phyloP scores from a whole-genome alignment of 805 yeast species.

The Kuraishia molischiana region DNA sequence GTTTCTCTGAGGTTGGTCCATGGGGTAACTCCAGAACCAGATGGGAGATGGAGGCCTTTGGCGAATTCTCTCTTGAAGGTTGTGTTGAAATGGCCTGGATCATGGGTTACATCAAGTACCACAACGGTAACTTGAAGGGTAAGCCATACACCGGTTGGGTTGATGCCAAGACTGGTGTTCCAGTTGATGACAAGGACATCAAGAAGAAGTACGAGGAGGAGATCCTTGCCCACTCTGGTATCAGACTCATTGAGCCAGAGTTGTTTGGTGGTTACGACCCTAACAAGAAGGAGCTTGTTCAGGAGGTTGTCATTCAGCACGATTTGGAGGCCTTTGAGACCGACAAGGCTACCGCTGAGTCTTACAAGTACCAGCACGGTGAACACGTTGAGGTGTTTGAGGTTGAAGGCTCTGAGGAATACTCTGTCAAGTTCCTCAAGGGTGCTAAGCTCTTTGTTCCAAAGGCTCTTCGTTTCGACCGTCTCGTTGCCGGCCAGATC shows the following conservation, averaged over 20 bases:
- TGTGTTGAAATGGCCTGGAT: conserved; percentile 99
- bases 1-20: conserved; percentile 98
- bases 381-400: conserved; percentile 89
- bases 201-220: conserved; percentile 85
- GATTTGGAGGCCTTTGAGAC: conserved; percentile 95
- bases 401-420: conserved; percentile 84
- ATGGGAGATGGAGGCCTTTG: conserved; percentile 98
- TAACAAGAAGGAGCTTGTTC: conserved; percentile 82
- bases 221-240: conserved; percentile 91
- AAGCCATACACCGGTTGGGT: conserved; percentile 96
- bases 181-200: conserved; percentile 91
- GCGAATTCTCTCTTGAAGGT: conserved; percentile 95
- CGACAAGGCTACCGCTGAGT: conserved; percentile 90
- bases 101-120: conserved; percentile 95
- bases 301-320: conserved; percentile 94
- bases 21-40: conserved; percentile 99
- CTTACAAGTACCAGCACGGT: conserved; percentile 89
- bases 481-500: conserved; percentile 84
- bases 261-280: conserved; percentile 93
- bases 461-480: conserved; percentile 67
- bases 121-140: conserved; percentile 83
- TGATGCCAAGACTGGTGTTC: conserved; percentile 85
- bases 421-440: conserved; percentile 79
- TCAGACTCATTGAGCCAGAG: conserved; percentile 94
- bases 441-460: conserved; percentile 91